Evolutionary conservation across 2,329 filamentous ascomycete genomes (phyloP).

Genomic region (Neurospora crassa): DNA sequence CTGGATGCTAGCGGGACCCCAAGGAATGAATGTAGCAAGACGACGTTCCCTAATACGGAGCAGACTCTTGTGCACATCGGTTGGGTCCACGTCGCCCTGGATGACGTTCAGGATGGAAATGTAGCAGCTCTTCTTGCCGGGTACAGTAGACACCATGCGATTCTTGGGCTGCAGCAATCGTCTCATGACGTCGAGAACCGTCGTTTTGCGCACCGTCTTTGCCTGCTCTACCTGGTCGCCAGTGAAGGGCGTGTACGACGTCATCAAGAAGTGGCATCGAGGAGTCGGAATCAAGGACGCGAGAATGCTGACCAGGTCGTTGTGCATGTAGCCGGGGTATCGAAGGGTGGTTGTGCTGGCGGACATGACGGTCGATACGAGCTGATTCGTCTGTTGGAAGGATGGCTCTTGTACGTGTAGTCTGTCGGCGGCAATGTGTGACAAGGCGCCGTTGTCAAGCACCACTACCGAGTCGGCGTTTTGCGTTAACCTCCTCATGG

Average conservation of each 20-base stretch:
- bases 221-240: slow-evolving; percentile 93
- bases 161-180: slow-evolving; percentile 95
- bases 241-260: slow-evolving; percentile 95
- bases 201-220: slow-evolving; percentile 96
- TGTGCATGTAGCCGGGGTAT: slow-evolving; percentile 99
- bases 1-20: slow-evolving; percentile 96
- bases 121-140: slow-evolving; percentile 96
- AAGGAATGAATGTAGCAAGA: slow-evolving; percentile 93
- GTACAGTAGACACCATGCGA: slow-evolving; percentile 94
- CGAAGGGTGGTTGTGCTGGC: slow-evolving; percentile 92
- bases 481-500: slow-evolving; percentile 83
- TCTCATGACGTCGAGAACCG: slow-evolving; percentile 95
- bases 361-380: slow-evolving; percentile 97
- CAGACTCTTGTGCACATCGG: slow-evolving; percentile 96
- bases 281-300: slow-evolving; percentile 94
- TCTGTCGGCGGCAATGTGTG: slow-evolving; percentile 86
- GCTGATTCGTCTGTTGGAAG: slow-evolving; percentile 94
- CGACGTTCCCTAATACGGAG: slow-evolving; percentile 90
- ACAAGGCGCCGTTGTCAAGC: slow-evolving; percentile 88
- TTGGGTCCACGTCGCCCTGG: slow-evolving; percentile 95
- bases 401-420: slow-evolving; percentile 92
- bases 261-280: slow-evolving; percentile 96
- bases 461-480: slow-evolving; percentile 98
- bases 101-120: slow-evolving; percentile 99
- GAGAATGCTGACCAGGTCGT: slow-evolving; percentile 93